These are phyloP conservation scores for Colletotrichum sidae DNA, from an alignment of 2,329 filamentous ascomycete species.

Conservation along the genomic window DNA sequence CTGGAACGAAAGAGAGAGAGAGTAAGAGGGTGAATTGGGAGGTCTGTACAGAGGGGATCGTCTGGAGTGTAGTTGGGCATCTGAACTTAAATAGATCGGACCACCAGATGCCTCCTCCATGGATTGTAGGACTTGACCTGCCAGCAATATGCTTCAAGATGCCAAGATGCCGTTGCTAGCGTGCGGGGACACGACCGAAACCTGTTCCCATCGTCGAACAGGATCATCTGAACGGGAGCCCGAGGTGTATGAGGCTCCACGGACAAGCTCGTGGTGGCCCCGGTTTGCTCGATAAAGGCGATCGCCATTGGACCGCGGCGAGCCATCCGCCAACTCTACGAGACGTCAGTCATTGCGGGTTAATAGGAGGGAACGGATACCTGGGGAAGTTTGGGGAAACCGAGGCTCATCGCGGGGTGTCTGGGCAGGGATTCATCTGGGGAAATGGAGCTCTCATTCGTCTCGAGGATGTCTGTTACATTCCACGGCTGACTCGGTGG, in stretches of 20 bases:
- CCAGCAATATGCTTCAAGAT: background rate
- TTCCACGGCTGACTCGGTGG: too few relatives aligned
- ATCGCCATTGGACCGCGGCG: background rate
- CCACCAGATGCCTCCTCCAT: too few relatives aligned
- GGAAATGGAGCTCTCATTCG: constrained; percentile 5
- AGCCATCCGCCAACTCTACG: background rate
- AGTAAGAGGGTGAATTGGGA: background rate
- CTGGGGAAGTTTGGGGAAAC: constrained; percentile 8
- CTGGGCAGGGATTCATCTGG: constrained; percentile 7
- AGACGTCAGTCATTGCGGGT: background rate
- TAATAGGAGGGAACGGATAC: background rate
- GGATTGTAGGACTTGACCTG: too few relatives aligned
- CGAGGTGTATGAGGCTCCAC: too few relatives aligned
- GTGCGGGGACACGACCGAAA: background rate
- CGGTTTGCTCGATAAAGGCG: too few relatives aligned
- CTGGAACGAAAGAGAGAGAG: background rate
- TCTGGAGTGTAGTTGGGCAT: background rate
- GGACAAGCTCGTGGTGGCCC: too few relatives aligned
- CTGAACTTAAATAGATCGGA: too few relatives aligned
- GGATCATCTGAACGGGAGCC: background rate
- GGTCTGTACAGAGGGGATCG: background rate
- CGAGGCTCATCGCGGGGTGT: constrained; percentile 17
- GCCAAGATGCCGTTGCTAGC: background rate
- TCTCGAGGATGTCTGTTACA: too few relatives aligned
- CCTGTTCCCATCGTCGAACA: background rate